Base-by-base conservation (phyloP, 768 basidiomycete species). In the Boletus tylopilopsis region DNA sequence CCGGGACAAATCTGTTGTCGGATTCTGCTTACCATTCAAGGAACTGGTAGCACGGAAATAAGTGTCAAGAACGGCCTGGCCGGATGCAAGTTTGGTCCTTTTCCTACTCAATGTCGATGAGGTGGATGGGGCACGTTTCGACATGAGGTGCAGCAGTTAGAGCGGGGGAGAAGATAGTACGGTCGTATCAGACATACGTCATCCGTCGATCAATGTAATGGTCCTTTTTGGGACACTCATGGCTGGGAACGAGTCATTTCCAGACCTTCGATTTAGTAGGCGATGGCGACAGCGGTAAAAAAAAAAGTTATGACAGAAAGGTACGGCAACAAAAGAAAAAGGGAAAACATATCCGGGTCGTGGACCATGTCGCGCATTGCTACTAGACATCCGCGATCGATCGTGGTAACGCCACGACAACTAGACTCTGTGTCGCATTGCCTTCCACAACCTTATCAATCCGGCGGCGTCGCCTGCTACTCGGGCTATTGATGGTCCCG, bases 41-140 rank as follows among this genome's bases (percentile, higher is more conserved):
- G 61, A 51, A 33, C 21, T 27, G 15, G 30, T 16, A 0, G 44
- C 10, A 36, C 63, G 60, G 55, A 66, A 69, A 58, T 68, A 66
- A 45, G 55, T 24, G 29, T 66, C 58, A 7, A 68, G 50, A 33
- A 59, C 23, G 19, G 54, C 41, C 32, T 69, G 66, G 23, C 35
- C 40, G 10, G 44, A 12, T 7, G 49, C 50, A 23, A 45, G 38
- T 53, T 55, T 68, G 39, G 54, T 0, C 44, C 49, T 68, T 39
- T 69, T 68, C 37, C 33, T 56, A 13, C 52, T 48, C 11, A 48
- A 45, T 40, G 12, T 9, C 8, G 57, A 53, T 8, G 51, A 45
- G 35, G 50, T 42, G 34, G 57, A 37, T 11, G 50, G 33, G 12
- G 49, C 18, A 27, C 56, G 53, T 34, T 62, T 62, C 32, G 63